A percentile compares a stretch with the other conserved stretches of the same genome.
Evolutionary conservation across 2,329 filamentous ascomycete species (phyloP).

Genomic region (Fusarium redolens): DNA sequence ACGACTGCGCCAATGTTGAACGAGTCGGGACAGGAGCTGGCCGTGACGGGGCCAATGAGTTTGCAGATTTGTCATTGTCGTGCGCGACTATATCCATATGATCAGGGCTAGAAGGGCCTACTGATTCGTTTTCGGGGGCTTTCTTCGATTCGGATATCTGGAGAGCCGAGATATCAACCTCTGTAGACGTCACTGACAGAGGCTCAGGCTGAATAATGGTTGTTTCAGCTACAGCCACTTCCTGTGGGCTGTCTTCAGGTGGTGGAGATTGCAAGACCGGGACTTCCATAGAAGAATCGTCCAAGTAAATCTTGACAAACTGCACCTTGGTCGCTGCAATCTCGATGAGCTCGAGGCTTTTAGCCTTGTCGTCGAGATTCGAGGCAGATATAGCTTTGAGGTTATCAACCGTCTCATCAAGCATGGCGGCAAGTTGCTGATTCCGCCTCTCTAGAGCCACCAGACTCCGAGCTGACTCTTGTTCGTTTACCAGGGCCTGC

Average conservation of each 20-base stretch:
- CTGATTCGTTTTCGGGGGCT: not conserved
- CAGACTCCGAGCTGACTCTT: constrained; percentile 52
- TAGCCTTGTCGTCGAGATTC: constrained; percentile 60
- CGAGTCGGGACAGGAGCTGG: constrained; percentile 64
- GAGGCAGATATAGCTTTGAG: constrained; percentile 70
- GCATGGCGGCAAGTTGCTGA: constrained; percentile 72
- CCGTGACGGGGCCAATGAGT: constrained; percentile 18
- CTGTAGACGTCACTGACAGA: not conserved
- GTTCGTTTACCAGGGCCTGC: constrained; percentile 51
- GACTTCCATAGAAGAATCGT: constrained; percentile 66
- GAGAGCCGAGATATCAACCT: constrained; percentile 35
- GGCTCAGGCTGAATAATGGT: constrained; percentile 28
- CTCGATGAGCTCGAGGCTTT: constrained; percentile 66
- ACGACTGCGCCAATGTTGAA: constrained; percentile 77
- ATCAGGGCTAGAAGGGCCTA: constrained; percentile 19
- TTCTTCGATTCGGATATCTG: constrained; percentile 29
- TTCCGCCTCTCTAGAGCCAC: constrained; percentile 73
- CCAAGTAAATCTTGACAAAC: constrained; percentile 71
- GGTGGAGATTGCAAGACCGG: constrained; percentile 46
- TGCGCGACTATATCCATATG: constrained; percentile 32
- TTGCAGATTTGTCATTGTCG: constrained; percentile 25
- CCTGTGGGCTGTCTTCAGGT: constrained; percentile 25
- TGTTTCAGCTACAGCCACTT: constrained; percentile 25
- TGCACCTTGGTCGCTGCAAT: constrained; percentile 71
- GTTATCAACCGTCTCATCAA: constrained; percentile 73